These are phyloP conservation scores for Penicillium sp. DNA, from an alignment of 2,329 filamentous ascomycete genomes.

Conservation along the genomic window DNA sequence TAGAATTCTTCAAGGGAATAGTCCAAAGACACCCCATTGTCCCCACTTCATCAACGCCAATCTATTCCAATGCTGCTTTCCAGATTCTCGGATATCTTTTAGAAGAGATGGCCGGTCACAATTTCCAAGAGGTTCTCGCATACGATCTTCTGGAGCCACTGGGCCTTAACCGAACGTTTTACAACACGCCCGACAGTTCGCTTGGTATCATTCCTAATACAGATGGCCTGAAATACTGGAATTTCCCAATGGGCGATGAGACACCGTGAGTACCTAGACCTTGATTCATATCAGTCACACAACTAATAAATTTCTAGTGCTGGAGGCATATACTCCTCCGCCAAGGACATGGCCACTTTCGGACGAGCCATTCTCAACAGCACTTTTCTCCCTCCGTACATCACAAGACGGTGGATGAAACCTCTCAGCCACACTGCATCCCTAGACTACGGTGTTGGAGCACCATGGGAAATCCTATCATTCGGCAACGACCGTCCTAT, in stretches of 20 bases:
- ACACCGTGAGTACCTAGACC: constrained; percentile 33
- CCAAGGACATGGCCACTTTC: constrained; percentile 37
- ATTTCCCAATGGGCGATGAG: constrained; percentile 38
- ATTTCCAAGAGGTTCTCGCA: constrained; percentile 34
- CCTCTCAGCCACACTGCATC: constrained; percentile 3
- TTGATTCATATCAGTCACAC: too few relatives aligned
- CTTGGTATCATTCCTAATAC: constrained; percentile 35
- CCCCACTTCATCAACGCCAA: constrained; percentile 28
- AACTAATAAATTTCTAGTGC: constrained; percentile 22
- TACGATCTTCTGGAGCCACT: constrained; percentile 39
- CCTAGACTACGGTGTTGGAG: constrained; percentile 1
- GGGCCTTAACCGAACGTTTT: constrained; percentile 34
- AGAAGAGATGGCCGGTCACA: constrained; percentile 39
- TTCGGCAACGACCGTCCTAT: constrained; percentile 1
- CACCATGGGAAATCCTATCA: constrained; percentile 6
- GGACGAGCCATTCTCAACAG: constrained; percentile 5
- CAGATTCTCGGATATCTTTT: constrained; percentile 37
- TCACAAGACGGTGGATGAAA: constrained; percentile 6
- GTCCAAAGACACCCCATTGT: constrained; percentile 31
- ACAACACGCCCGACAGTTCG: constrained; percentile 17
- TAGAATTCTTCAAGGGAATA: constrained; percentile 37
- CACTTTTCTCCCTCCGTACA: background rate
- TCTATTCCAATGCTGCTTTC: constrained; percentile 38
- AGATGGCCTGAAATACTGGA: constrained; percentile 31
- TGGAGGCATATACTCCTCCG: constrained; percentile 46